phyloP scores from a whole-genome alignment of 1,284 basidiomycete genomes.

The Tilletiopsis washingtonensis region DNA sequence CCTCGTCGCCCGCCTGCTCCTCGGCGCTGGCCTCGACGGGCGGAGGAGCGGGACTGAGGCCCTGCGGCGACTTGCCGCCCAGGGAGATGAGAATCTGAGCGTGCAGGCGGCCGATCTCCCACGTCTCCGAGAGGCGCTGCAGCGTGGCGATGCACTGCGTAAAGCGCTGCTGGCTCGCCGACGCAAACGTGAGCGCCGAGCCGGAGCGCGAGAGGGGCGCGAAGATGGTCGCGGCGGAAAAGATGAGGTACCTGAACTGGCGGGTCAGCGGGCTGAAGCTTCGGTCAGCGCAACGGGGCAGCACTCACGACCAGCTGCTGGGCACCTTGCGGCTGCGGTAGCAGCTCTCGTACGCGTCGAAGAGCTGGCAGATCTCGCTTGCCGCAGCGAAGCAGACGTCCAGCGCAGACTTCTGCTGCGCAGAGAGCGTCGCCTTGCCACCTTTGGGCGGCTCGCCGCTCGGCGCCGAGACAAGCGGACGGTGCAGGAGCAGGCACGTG shows the following conservation, averaged over 20 bases:
- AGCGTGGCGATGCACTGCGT: not conserved
- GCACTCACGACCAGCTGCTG: not conserved
- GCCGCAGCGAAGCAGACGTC: not conserved
- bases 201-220: not conserved
- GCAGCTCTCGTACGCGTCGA: not conserved
- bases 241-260: not conserved
- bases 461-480: not conserved
- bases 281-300: no score
- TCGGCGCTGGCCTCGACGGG: no score
- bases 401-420: no score
- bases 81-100: no score
- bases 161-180: not conserved
- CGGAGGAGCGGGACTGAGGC: no score
- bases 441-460: not conserved
- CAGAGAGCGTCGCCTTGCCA: not conserved
- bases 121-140: not conserved
- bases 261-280: no score
- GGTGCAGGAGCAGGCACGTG: not conserved
- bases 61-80: no score
- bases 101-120: no score
- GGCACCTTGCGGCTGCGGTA: not conserved
- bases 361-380: not conserved
- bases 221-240: not conserved
- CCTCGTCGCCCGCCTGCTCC: no score
- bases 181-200: not conserved